Conservation (phyloP, 176 grass and related monocot genomes). For the Chrysopogon serrulatus region DNA sequence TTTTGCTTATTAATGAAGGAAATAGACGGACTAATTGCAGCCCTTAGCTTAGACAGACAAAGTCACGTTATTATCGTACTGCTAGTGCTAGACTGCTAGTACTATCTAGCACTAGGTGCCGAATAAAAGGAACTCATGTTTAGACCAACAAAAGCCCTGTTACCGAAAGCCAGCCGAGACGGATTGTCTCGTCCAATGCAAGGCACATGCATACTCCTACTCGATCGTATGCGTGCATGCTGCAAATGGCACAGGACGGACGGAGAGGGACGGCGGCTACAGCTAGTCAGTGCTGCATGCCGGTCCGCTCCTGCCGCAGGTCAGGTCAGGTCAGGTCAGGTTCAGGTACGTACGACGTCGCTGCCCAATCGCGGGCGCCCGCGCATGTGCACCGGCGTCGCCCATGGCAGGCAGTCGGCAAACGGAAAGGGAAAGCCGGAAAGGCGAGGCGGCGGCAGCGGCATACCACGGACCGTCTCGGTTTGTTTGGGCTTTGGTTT, state of each 20-base stretch:
- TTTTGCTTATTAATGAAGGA: neutral
- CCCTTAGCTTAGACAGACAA: neutral
- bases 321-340: too few species aligned
- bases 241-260: conserved; percentile 11
- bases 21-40: neutral
- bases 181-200: neutral
- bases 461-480: neutral
- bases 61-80: neutral
- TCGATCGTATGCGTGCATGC: neutral
- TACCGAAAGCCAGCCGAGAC: neutral
- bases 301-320: too few species aligned
- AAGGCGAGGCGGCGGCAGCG: neutral
- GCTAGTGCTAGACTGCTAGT: too few species aligned
- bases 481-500: too few species aligned
- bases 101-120: neutral
- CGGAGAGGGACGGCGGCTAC: neutral
- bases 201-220: neutral
- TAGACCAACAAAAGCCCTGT: neutral
- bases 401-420: neutral
- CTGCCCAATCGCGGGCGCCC: neutral
- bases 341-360: neutral
- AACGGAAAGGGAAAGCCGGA: neutral
- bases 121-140: neutral
- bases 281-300: too few species aligned
- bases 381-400: neutral